Percentiles rank a stretch among this genome's conserved stretches.
phyloP scores from a whole-genome alignment of 164 flowering plant genomes.

The Sedum album region DNA sequence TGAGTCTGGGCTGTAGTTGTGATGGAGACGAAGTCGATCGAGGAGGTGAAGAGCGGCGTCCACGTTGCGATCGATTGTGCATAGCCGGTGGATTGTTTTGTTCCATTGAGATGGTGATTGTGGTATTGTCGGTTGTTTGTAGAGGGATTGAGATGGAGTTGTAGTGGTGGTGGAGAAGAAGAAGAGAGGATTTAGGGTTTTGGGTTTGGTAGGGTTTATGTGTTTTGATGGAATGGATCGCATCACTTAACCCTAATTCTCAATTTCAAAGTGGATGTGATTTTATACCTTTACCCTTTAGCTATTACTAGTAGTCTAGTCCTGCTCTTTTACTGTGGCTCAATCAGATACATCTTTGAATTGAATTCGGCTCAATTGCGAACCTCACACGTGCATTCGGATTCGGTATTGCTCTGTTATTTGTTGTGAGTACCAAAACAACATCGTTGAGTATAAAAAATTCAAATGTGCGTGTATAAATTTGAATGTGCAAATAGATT shows the following conservation, averaged over 20 bases:
- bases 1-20: conserved; percentile 49
- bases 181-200: conserved; percentile 11
- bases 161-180: conserved; percentile 12
- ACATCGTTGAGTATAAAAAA: too few relatives aligned
- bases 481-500: too few relatives aligned
- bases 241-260: neutral
- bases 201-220: conserved; percentile 7
- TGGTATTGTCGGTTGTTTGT: neutral
- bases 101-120: neutral
- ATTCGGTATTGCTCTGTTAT: too few relatives aligned
- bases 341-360: too few relatives aligned
- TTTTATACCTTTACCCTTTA: too few relatives aligned
- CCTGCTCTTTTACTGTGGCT: too few relatives aligned
- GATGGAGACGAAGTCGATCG: conserved; percentile 40
- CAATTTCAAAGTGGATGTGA: neutral
- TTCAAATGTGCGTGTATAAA: too few relatives aligned
- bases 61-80: conserved; percentile 28
- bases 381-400: too few relatives aligned
- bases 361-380: too few relatives aligned
- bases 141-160: neutral
- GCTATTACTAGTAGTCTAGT: too few relatives aligned
- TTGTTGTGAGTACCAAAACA: too few relatives aligned
- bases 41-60: conserved; percentile 65
- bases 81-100: conserved; percentile 48
- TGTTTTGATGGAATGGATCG: neutral